These are phyloP conservation scores for Coprinopsis strossmayeri DNA, from an alignment of 768 basidiomycete genomes.

Conservation along the genomic window DNA sequence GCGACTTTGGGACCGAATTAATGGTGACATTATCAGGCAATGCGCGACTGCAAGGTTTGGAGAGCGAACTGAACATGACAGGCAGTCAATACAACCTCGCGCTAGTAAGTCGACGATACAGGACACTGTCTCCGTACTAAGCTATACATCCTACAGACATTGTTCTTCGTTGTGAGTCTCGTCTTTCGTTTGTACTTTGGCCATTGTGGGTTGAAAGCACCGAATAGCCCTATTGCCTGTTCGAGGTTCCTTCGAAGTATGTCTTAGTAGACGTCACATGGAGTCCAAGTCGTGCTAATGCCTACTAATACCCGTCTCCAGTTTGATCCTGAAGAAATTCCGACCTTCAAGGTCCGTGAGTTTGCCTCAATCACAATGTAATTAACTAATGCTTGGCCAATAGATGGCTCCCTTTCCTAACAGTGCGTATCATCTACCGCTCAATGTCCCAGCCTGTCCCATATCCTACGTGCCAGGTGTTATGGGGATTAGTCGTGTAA, in stretches of 20 bases:
- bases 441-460: too few relatives aligned
- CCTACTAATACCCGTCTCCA: conserved; percentile 11
- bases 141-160: conserved; percentile 35
- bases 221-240: conserved; percentile 48
- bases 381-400: background rate
- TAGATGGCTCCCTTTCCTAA: conserved; percentile 5
- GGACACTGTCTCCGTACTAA: conserved; percentile 8
- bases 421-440: conserved; percentile 12
- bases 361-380: background rate
- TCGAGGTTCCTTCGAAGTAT: conserved; percentile 69
- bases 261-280: conserved; percentile 13
- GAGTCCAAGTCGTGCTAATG: conserved; percentile 1
- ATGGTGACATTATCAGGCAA: conserved; percentile 37
- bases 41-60: conserved; percentile 59
- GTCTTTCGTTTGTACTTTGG: conserved; percentile 15
- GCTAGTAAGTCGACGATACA: conserved; percentile 31
- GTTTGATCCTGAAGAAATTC: conserved; percentile 53
- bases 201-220: background rate
- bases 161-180: conserved; percentile 58
- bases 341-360: conserved; percentile 2
- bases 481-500: conserved; percentile 62
- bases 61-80: conserved; percentile 45
- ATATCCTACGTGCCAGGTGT: too few relatives aligned
- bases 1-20: background rate
- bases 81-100: conserved; percentile 63